These are phyloP conservation scores for Lathyrus tuberosus DNA, from an alignment of 306 rosid genomes.

Conservation along the genomic window DNA sequence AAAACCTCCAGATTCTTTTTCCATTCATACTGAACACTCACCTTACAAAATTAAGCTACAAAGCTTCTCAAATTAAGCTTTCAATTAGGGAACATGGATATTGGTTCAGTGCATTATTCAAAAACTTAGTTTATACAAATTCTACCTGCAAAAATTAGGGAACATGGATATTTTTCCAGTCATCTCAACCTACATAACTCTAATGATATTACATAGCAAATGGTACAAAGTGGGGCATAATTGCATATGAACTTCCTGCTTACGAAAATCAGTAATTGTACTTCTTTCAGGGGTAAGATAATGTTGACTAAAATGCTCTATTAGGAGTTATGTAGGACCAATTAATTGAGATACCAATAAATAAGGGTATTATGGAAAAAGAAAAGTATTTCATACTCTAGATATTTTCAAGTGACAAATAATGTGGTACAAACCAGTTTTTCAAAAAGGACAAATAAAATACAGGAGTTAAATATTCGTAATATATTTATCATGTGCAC, in stretches of 20 bases:
- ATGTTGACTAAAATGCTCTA: not conserved
- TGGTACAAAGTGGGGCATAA: conserved; percentile 1
- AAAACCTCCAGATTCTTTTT: too few species aligned
- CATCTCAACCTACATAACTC: conserved; percentile 28
- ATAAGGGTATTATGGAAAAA: not conserved
- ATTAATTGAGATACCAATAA: not conserved
- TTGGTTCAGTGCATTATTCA: not conserved
- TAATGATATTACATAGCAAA: conserved; percentile 20
- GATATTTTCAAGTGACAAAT: too few species aligned
- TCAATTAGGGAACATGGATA: too few species aligned
- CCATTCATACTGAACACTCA: too few species aligned
- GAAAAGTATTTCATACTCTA: not conserved
- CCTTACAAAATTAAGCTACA: too few species aligned
- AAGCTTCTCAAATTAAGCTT: too few species aligned
- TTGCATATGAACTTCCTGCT: conserved; percentile 1
- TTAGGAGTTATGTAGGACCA: not conserved
- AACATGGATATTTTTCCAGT: conserved; percentile 11
- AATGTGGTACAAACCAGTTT: too few species aligned
- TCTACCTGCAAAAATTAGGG: conserved; percentile 10
- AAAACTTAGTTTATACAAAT: conserved; percentile 26
- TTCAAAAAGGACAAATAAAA: too few species aligned
- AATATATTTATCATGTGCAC: not conserved
- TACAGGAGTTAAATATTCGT: too few species aligned
- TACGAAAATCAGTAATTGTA: not conserved
- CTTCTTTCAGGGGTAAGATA: not conserved